These are phyloP conservation scores for Fagus sylvatica DNA, from an alignment of 306 rosid genomes.

Conservation along the genomic window DNA sequence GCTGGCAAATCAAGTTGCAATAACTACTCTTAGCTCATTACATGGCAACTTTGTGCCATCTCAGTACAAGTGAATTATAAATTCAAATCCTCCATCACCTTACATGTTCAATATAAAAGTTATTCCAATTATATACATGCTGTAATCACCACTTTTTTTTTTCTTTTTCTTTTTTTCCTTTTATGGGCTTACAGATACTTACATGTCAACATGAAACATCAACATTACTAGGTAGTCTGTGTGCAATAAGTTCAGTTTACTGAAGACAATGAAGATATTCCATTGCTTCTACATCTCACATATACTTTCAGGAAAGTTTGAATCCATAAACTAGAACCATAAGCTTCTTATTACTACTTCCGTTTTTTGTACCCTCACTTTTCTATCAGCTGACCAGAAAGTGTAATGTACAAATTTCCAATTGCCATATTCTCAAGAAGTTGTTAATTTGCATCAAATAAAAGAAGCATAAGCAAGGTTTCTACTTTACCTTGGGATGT, in stretches of 20 bases:
- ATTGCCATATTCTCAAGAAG: conserved; percentile 7
- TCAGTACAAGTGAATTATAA: background rate
- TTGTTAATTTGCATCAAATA: background rate
- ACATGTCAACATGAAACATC: background rate
- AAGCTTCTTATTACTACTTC: background rate
- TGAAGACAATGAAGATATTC: background rate
- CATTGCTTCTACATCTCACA: background rate
- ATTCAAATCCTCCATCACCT: background rate
- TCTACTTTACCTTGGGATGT: conserved; percentile 79
- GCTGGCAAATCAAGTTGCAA: background rate
- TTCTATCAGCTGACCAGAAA: background rate
- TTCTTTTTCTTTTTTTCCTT: background rate
- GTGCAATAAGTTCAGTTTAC: background rate
- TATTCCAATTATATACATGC: background rate
- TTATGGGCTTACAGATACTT: background rate
- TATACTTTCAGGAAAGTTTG: background rate
- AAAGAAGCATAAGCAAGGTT: conserved; percentile 16
- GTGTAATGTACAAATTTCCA: background rate
- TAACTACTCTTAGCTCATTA: background rate
- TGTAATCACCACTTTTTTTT: background rate
- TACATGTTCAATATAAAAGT: background rate
- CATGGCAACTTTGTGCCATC: background rate
- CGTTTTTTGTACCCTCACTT: background rate
- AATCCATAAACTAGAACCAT: background rate
- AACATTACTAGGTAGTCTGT: background rate